phyloP scores from a whole-genome alignment of 139 green algal genomes.

The Asterochloris sp. region DNA sequence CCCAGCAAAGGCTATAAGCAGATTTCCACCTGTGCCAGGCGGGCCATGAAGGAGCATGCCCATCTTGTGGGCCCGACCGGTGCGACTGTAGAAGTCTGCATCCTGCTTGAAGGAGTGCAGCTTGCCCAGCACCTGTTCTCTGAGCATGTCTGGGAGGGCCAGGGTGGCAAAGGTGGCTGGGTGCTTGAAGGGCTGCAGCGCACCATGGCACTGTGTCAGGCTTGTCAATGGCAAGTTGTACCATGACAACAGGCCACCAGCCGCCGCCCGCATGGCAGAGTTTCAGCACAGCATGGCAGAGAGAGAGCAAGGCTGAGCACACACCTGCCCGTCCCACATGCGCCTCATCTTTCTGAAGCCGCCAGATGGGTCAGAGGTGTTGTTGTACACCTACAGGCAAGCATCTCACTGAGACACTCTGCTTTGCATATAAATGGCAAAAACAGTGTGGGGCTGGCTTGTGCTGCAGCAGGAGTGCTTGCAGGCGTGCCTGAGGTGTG shows the following conservation, averaged over 20 bases:
- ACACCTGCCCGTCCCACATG: slow-evolving; percentile 14
- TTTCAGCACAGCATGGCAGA: too few species aligned
- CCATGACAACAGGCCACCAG: too few species aligned
- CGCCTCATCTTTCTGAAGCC: slow-evolving; percentile 17
- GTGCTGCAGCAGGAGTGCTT: neutral
- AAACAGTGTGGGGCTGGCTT: neutral
- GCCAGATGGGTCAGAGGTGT: neutral
- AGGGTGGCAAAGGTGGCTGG: slow-evolving; percentile 15
- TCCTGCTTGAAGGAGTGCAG: slow-evolving; percentile 8
- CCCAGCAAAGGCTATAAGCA: too few species aligned
- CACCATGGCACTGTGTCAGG: too few species aligned
- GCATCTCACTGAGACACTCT: neutral
- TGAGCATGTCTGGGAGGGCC: slow-evolving; percentile 1
- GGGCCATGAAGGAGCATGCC: slow-evolving; percentile 13
- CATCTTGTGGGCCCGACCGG: slow-evolving; percentile 16
- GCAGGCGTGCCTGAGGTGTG: neutral
- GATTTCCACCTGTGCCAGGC: neutral
- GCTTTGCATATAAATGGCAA: too few species aligned
- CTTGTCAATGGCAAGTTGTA: too few species aligned
- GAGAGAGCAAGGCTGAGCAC: too few species aligned
- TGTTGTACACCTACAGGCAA: slow-evolving; percentile 7
- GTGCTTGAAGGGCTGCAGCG: slow-evolving; percentile 13
- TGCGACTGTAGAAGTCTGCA: slow-evolving; percentile 15
- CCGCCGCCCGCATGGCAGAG: too few species aligned
- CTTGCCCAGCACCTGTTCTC: slow-evolving; percentile 4